Evolutionary conservation across 306 rosid genomes (phyloP).

Genomic region (Canavalia gladiata): DNA sequence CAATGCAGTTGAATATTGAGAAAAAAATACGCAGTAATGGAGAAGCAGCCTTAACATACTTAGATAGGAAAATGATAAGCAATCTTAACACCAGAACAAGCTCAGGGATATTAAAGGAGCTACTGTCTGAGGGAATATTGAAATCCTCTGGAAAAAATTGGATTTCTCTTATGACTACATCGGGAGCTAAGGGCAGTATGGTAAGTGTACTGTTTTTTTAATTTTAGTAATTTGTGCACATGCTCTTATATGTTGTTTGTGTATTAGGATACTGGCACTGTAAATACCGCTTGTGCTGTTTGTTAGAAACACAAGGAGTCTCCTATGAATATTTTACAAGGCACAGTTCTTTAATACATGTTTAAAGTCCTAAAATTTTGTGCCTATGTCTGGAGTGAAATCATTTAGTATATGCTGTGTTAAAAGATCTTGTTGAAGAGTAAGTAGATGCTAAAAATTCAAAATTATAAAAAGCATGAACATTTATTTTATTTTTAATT

Average conservation of each 20-base stretch:
- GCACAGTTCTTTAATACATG: background rate
- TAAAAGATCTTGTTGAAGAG: constrained; percentile 7
- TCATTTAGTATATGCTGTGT: constrained; percentile 10
- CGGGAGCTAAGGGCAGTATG: constrained; percentile 96
- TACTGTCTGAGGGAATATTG: constrained; percentile 74
- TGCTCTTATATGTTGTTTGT: constrained; percentile 13
- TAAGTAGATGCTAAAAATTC: background rate
- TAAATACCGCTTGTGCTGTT: background rate
- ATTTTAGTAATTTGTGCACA: background rate
- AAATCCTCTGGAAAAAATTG: constrained; percentile 89
- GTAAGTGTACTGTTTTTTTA: constrained; percentile 60
- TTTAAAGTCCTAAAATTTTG: constrained; percentile 30
- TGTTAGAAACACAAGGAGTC: background rate
- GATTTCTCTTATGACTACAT: constrained; percentile 96
- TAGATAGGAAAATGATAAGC: constrained; percentile 90
- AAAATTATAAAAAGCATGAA: constrained; percentile 14
- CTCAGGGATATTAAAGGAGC: constrained; percentile 75
- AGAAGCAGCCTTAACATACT: constrained; percentile 83
- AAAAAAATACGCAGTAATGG: constrained; percentile 77
- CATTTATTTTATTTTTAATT: background rate
- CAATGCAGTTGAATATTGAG: constrained; percentile 78
- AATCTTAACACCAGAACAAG: constrained; percentile 78
- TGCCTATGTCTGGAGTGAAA: background rate
- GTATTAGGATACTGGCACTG: constrained; percentile 1
- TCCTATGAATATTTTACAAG: constrained; percentile 29